A percentile compares a stretch with the other conserved stretches of the same genome.
phyloP scores from a whole-genome alignment of 257 asterid species.

The Rauvolfia tetraphylla region DNA sequence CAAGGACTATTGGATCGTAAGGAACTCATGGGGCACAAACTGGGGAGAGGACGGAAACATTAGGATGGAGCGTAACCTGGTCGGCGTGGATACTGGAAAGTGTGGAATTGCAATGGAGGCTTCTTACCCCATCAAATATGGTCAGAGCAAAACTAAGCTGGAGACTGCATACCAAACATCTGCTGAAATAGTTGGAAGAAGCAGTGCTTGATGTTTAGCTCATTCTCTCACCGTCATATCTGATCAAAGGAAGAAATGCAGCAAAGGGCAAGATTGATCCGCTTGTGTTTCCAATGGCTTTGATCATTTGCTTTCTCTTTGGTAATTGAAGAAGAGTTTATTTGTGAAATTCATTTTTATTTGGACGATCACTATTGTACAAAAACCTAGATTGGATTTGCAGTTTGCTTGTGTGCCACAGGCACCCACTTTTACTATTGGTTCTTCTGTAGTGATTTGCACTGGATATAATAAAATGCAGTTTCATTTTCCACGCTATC shows the following conservation, averaged over 20 bases:
- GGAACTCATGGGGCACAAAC: constrained; percentile 74
- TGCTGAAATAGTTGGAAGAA: constrained; percentile 8
- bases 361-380: constrained; percentile 1
- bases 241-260: neutral
- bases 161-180: neutral
- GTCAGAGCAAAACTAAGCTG: constrained; percentile 5
- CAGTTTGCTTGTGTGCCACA: neutral
- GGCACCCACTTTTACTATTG: neutral
- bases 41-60: constrained; percentile 91
- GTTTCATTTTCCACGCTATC: neutral
- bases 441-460: neutral
- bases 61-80: constrained; percentile 48
- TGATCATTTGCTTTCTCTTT: no score
- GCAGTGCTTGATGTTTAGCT: constrained; percentile 17
- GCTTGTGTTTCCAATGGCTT: neutral
- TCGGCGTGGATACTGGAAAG: constrained; percentile 33
- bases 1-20: constrained; percentile 67
- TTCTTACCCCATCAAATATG: constrained; percentile 66
- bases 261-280: neutral
- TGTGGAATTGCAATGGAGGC: constrained; percentile 73
- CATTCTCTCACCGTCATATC: no score
- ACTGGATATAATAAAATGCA: neutral
- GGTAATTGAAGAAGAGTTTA: neutral
- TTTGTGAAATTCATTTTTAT: neutral
- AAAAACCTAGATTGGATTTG: neutral